Base-by-base conservation (phyloP, 805 yeast species). In the Saccharomycopsis sp. region DNA sequence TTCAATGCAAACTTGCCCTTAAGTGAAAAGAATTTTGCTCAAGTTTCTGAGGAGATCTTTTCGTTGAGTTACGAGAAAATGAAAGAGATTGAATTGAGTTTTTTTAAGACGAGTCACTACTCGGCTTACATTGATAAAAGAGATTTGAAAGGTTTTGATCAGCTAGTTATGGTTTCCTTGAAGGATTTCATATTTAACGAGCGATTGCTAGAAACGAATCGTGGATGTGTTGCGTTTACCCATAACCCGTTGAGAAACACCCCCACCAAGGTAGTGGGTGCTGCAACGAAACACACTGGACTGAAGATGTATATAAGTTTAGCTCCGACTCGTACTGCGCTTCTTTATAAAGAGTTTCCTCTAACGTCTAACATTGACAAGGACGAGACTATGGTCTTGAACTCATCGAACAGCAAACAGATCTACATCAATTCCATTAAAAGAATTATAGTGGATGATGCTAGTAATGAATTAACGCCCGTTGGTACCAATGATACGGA, bases 1-100 rank as follows among this genome's bases (percentile, higher is more conserved):
- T 51, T 60, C 20, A 57, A 57, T 23, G n/a, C 23, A 7, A 56
- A 51, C 20, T 20, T 58, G 34, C 34, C n/a, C n/a, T 24, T n/a
- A 4, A 20, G 23, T 3, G 54, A 55, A 18, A 29, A 29, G 37
- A 9, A 29, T 9, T 51, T 51, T 51, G 54, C 29, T 21, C 29
- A 16, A 20, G 29, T 51, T 20, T 24, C 29, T 7, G 14, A 16
- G n/a, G 44, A 51, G n/a, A 51, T 51, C 20, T 14, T n/a, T 20
- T n/a, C 14, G 7, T 34, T 51, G 48, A 21, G 20, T 24, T 51
- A 51, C 20, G 20, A n/a, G 23, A 51, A 51, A 20, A 41, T 51
- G 23, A 51, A 51, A 7, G 20, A n/a, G 5, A 23, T 51, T 5
- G 40, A 51, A 20, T 24, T 34, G 44, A 51, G 37, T 34, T 51